Evolutionary conservation across 2,329 filamentous ascomycete genomes (phyloP).

Genomic region (Exophiala sp.): DNA sequence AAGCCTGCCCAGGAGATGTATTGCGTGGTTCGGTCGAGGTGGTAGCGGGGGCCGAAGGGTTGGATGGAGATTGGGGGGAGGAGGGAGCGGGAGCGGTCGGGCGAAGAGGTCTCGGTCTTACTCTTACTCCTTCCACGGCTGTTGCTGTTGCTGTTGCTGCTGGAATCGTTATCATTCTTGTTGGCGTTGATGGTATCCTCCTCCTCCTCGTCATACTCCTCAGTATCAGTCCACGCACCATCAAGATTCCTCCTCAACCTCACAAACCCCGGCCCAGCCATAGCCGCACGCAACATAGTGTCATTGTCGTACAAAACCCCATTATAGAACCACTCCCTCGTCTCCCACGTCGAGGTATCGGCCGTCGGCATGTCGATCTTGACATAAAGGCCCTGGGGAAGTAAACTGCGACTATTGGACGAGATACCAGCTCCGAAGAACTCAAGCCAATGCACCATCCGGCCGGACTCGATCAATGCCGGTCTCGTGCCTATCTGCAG

Average conservation of each 20-base stretch:
- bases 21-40: constrained; percentile 41
- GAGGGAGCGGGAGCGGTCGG: not conserved
- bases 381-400: constrained; percentile 31
- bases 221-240: constrained; percentile 26
- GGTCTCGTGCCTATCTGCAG: constrained; percentile 18
- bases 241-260: constrained; percentile 22
- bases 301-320: constrained; percentile 49
- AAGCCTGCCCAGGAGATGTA: constrained; percentile 52
- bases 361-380: constrained; percentile 46
- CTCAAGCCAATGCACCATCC: constrained; percentile 30
- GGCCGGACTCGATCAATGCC: constrained; percentile 25
- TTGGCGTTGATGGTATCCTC: too few species aligned
- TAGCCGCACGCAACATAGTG: constrained; percentile 44
- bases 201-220: constrained; percentile 1
- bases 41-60: constrained; percentile 38
- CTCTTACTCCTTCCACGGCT: too few species aligned
- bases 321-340: constrained; percentile 52
- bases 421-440: constrained; percentile 17
- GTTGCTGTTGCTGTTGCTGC: too few species aligned
- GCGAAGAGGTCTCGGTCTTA: too few species aligned
- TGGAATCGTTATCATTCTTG: too few species aligned
- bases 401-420: constrained; percentile 17
- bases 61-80: constrained; percentile 31
- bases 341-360: constrained; percentile 47
- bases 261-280: constrained; percentile 20